Percentiles rank a stretch among this genome's conserved stretches.
Evolutionary conservation across 768 basidiomycete genomes (phyloP).

Genomic region (Termitomyces eurrhizus): DNA sequence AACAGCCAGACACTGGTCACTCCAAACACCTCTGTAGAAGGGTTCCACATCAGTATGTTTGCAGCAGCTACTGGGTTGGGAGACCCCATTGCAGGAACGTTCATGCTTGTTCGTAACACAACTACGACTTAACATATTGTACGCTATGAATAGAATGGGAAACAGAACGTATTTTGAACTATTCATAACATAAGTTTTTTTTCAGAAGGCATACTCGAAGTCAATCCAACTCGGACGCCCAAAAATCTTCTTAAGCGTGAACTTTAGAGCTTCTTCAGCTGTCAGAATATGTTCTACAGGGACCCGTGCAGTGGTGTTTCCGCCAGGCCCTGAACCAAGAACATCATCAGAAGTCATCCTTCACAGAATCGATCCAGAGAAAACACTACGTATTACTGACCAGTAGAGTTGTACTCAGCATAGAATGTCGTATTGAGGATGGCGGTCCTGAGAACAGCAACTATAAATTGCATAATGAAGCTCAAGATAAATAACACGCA

Average conservation of each 20-base stretch:
- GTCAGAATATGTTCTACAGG: conserved; percentile 46
- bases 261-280: conserved; percentile 31
- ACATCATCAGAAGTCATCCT: not conserved
- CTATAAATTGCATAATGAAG: not conserved
- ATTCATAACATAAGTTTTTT: not conserved
- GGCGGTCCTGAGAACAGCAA: conserved; percentile 27
- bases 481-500: conserved; percentile 7
- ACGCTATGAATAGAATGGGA: not conserved
- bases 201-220: conserved; percentile 37
- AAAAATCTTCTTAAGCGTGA: conserved; percentile 50
- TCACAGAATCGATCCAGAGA: not conserved
- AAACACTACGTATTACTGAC: conserved; percentile 22
- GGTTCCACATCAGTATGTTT: conserved; percentile 32
- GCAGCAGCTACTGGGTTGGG: conserved; percentile 33
- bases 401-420: conserved; percentile 53
- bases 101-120: conserved; percentile 31
- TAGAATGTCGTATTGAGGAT: conserved; percentile 55
- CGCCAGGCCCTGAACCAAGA: conserved; percentile 44
- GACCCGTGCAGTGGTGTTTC: conserved; percentile 40
- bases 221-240: conserved; percentile 56
- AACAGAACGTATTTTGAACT: not conserved
- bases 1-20: conserved; percentile 35
- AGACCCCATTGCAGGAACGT: conserved; percentile 42
- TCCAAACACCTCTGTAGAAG: conserved; percentile 22
- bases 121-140: too few relatives aligned